phyloP scores from a whole-genome alignment of 1,284 basidiomycete genomes.

The Rhodofomes roseus region DNA sequence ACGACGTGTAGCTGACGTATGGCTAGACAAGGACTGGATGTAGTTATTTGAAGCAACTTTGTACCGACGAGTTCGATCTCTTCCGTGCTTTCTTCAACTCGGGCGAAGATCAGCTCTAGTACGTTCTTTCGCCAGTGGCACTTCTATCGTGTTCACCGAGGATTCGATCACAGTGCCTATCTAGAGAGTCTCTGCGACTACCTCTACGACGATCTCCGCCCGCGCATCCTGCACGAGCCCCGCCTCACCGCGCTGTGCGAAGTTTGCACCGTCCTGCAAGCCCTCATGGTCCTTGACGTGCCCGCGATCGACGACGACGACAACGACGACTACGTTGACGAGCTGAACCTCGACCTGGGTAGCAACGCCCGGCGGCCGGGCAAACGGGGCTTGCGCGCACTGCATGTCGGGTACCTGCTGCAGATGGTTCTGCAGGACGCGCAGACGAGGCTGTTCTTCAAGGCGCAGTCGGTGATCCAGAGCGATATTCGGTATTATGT shows the following conservation, averaged over 20 bases:
- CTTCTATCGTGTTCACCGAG: slow-evolving; percentile 2
- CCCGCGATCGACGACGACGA: slow-evolving; percentile 34
- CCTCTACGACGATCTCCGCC: slow-evolving; percentile 89
- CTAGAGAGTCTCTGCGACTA: slow-evolving; percentile 89
- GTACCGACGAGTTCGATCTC: slow-evolving; percentile 82
- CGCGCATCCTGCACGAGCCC: slow-evolving; percentile 88
- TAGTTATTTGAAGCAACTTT: slow-evolving; percentile 85
- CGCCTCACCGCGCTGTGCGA: slow-evolving; percentile 84
- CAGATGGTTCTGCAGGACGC: slow-evolving; percentile 92
- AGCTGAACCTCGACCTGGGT: slow-evolving; percentile 41
- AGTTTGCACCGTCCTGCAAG: slow-evolving; percentile 91
- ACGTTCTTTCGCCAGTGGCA: slow-evolving; percentile 28
- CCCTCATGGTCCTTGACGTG: slow-evolving; percentile 87
- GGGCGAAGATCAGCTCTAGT: slow-evolving; percentile 85
- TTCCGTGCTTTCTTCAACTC: slow-evolving; percentile 84
- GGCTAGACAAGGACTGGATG: slow-evolving; percentile 84
- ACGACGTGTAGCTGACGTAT: slow-evolving; percentile 2
- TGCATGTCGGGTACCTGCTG: slow-evolving; percentile 72
- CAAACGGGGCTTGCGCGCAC: slow-evolving; percentile 42
- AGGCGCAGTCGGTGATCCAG: slow-evolving; percentile 87
- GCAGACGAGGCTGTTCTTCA: slow-evolving; percentile 90
- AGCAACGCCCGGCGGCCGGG: slow-evolving; percentile 13
- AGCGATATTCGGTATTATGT: slow-evolving; percentile 81
- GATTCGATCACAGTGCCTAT: slow-evolving; percentile 58
- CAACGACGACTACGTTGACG: slow-evolving; percentile 33